Base-by-base conservation (phyloP, 2,329 filamentous ascomycete species). In the Xylaria sp. region DNA sequence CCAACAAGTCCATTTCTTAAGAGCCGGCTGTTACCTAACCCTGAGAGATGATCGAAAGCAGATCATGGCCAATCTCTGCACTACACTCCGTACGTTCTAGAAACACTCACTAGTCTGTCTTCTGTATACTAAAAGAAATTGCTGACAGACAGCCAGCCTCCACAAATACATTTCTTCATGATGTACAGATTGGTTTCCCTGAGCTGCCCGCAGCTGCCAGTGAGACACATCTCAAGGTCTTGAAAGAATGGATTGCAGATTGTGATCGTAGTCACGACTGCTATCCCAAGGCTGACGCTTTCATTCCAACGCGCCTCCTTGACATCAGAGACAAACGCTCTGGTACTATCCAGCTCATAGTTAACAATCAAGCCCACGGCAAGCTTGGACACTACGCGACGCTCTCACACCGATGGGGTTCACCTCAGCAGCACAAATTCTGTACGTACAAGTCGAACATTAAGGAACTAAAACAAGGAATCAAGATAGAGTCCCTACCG, bases 291-390 rank as follows among this genome's bases (percentile, higher is more conserved):
- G n/a, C 27, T 6, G 29, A 38, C 29, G 2, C 55, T 36, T 58
- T 58, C n/a, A 25, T 36, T 36, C 55, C 55, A 47, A 58, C 55
- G n/a, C 55, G 55, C n/a, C 55, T 58, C 9, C 55, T 58, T 15
- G 38, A 56, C 27, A 58, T 58, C 13, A 36, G n/a, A 36, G 36
- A 58, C 13, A 11, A 36, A 49, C 20, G 13, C n/a, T 7, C 55
- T 29, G 55, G 42, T 38, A 38, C 10, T 49, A 49, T 58, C 20
- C 42, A 47, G 29, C 55, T 58, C 11, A 17, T 58, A 5, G 45
- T 51, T 7, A 51, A 50, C 11, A 10, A 51, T 11, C 22, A 51
- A 60, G 33, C 45, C 15, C 45, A 20, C 31, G 10, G 5, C 5
- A 42, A 10, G 31, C 13, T 47, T n/a, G 20, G 33, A 20, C 57